These are phyloP conservation scores for Datisca glomerata DNA, from an alignment of 306 rosid genomes.

Conservation along the genomic window DNA sequence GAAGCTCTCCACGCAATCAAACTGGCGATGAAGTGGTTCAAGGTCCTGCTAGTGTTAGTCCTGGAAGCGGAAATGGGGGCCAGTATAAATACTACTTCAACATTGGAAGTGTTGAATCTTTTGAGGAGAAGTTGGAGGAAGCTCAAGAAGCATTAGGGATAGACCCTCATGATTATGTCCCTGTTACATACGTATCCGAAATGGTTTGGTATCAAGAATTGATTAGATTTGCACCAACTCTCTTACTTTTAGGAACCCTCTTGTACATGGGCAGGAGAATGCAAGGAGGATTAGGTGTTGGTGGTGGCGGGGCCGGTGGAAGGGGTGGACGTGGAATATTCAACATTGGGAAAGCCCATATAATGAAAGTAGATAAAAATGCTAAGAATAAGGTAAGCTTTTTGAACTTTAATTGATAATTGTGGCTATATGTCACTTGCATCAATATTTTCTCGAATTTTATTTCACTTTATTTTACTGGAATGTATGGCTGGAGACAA, in stretches of 20 bases:
- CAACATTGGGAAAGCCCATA: constrained; percentile 78
- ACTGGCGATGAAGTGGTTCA: constrained; percentile 51
- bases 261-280: constrained; percentile 56
- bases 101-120: constrained; percentile 85
- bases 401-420: constrained; percentile 2
- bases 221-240: constrained; percentile 59
- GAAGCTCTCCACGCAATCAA: constrained; percentile 44
- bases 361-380: constrained; percentile 78
- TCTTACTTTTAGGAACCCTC: constrained; percentile 53
- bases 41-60: constrained; percentile 26
- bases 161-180: constrained; percentile 68
- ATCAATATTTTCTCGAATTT: background rate
- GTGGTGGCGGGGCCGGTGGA: constrained; percentile 36
- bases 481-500: no score
- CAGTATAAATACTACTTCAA: constrained; percentile 65
- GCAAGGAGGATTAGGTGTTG: constrained; percentile 81
- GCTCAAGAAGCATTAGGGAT: constrained; percentile 70
- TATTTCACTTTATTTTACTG: constrained; percentile 5
- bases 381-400: constrained; percentile 67
- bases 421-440: background rate
- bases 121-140: constrained; percentile 95
- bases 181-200: constrained; percentile 66
- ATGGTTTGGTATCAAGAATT: constrained; percentile 67
- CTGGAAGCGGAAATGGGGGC: constrained; percentile 37
- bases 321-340: constrained; percentile 76